Evolutionary conservation across 768 basidiomycete genomes (phyloP).

Genomic region (Lactifluus pinguis): DNA sequence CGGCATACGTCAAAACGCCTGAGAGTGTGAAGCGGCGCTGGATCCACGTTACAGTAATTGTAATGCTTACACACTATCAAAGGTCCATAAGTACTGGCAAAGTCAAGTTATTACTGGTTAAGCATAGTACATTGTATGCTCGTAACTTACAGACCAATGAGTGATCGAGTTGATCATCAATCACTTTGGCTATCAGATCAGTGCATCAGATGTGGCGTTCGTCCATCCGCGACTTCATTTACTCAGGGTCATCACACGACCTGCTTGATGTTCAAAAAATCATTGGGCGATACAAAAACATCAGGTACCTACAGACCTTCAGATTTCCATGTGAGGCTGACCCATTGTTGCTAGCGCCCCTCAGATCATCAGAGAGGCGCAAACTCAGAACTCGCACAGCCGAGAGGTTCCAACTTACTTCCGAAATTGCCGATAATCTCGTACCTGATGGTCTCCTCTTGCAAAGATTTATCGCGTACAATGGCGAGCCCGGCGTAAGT

Average conservation of each 20-base stretch:
- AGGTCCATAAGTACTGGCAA: no score
- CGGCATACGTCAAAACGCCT: no score
- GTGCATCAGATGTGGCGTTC: not conserved
- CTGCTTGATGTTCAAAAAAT: slow-evolving; percentile 73
- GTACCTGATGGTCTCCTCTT: slow-evolving; percentile 68
- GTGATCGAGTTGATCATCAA: no score
- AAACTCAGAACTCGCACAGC: slow-evolving; percentile 58
- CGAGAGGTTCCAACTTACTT: slow-evolving; percentile 34
- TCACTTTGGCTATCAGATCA: not conserved
- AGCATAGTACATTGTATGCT: no score
- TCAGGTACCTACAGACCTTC: slow-evolving; percentile 32
- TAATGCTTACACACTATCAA: no score
- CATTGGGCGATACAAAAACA: slow-evolving; percentile 57
- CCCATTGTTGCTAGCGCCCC: slow-evolving; percentile 36
- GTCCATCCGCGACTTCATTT: not conserved
- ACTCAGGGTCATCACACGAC: not conserved
- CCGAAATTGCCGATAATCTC: slow-evolving; percentile 57
- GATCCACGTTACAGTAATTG: no score
- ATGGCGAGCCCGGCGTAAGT: slow-evolving; percentile 57
- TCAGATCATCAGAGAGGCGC: slow-evolving; percentile 63
- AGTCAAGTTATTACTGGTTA: no score
- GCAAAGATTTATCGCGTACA: slow-evolving; percentile 58
- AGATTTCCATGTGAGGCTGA: not conserved
- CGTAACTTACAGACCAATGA: no score
- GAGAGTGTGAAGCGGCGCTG: no score